A percentile compares a stretch with the other conserved stretches of the same genome.
phyloP scores from a whole-genome alignment of 2,329 filamentous ascomycete species.

The Arachnomyces sp. region DNA sequence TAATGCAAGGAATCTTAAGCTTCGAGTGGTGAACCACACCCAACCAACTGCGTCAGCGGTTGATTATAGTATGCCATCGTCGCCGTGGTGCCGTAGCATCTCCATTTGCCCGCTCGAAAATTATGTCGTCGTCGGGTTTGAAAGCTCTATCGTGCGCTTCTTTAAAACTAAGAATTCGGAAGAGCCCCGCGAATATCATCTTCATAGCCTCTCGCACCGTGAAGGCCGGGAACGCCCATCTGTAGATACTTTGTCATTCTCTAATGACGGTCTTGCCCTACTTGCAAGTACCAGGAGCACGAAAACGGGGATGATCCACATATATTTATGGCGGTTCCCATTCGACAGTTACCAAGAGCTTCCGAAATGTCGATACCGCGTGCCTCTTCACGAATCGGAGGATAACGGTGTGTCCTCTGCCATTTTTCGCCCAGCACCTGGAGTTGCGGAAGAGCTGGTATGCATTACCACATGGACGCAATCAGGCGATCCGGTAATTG shows the following conservation, averaged over 20 bases:
- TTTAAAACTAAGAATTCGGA: slow-evolving; percentile 29
- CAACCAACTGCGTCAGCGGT: slow-evolving; percentile 24
- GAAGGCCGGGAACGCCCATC: slow-evolving; percentile 30
- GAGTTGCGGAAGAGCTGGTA: slow-evolving; percentile 29
- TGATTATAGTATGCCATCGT: slow-evolving; percentile 34
- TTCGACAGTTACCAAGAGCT: slow-evolving; percentile 31
- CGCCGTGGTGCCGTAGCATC: slow-evolving; percentile 33
- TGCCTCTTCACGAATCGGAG: slow-evolving; percentile 35
- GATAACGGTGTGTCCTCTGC: slow-evolving; percentile 33
- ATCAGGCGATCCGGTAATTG: slow-evolving; percentile 32
- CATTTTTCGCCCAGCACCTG: slow-evolving; percentile 25
- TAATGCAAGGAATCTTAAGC: slow-evolving; percentile 16
- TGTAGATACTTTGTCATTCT: slow-evolving; percentile 35
- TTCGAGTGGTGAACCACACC: slow-evolving; percentile 31
- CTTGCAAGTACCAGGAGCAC: slow-evolving; percentile 30
- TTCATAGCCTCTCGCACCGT: slow-evolving; percentile 27
- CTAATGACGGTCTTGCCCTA: slow-evolving; percentile 32
- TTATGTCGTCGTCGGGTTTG: slow-evolving; percentile 35
- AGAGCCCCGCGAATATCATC: slow-evolving; percentile 29
- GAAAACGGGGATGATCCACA: slow-evolving; percentile 31
- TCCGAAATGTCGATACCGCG: slow-evolving; percentile 28
- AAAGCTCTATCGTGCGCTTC: slow-evolving; percentile 33
- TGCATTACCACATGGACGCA: slow-evolving; percentile 38
- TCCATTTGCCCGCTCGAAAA: slow-evolving; percentile 33
- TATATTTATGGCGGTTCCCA: slow-evolving; percentile 32